Conservation (phyloP, 805 yeast species). For the Kuraishia hungarica region DNA sequence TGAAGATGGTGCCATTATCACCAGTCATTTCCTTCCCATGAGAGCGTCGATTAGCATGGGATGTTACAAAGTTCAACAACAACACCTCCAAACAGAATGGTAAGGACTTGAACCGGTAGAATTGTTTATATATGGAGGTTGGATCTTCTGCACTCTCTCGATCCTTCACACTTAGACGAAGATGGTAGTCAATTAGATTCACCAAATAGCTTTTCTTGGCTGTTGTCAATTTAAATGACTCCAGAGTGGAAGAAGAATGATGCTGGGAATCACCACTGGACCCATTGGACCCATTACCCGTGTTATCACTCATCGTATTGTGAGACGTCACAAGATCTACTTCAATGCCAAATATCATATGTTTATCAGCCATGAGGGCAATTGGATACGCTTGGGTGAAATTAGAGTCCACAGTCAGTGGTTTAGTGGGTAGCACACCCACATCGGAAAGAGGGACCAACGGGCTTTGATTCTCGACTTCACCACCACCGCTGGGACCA, state of each 20-base stretch:
- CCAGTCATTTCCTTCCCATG: slow-evolving; percentile 17
- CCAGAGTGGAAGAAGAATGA: not conserved
- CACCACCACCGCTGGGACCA: not conserved
- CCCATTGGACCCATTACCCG: no score
- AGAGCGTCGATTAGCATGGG: not conserved
- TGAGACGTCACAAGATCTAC: slow-evolving; percentile 22
- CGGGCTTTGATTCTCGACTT: not conserved
- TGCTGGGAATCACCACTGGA: not conserved
- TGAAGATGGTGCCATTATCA: slow-evolving; percentile 17
- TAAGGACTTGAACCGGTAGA: slow-evolving; percentile 32
- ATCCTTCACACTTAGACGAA: slow-evolving; percentile 13
- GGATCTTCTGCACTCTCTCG: slow-evolving; percentile 5
- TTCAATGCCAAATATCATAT: slow-evolving; percentile 41
- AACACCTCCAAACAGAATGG: slow-evolving; percentile 41
- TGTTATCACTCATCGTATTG: not conserved
- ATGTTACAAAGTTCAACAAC: slow-evolving; percentile 27
- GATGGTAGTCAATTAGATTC: slow-evolving; percentile 38
- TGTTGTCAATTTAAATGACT: slow-evolving; percentile 18
- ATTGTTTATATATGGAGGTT: slow-evolving; percentile 16
- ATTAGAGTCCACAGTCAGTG: slow-evolving; percentile 14
- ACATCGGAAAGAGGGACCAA: not conserved
- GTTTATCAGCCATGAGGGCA: slow-evolving; percentile 35
- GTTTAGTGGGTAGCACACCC: not conserved
- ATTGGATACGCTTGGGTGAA: slow-evolving; percentile 39
- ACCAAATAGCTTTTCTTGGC: slow-evolving; percentile 35